Evolutionary conservation across 164 flowering plant genomes (phyloP).

Genomic region (Magnolia sinica): DNA sequence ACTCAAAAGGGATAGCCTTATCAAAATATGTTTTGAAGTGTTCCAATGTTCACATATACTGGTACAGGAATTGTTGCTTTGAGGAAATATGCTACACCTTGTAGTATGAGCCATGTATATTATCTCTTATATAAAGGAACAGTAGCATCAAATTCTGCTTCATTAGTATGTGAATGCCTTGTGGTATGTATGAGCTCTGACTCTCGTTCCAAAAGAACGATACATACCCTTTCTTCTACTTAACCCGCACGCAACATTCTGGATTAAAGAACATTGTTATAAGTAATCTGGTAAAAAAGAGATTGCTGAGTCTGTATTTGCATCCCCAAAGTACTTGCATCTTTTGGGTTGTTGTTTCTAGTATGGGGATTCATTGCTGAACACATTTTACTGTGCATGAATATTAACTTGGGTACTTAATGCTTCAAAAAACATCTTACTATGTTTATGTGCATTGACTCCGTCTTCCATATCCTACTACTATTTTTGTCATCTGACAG

Average conservation of each 20-base stretch:
- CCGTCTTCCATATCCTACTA: slow-evolving; percentile 6
- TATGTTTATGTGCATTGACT: background rate
- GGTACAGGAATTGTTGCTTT: too few species aligned
- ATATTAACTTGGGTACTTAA: background rate
- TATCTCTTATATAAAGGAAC: too few species aligned
- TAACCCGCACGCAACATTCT: background rate
- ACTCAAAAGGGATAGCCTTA: too few species aligned
- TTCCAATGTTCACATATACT: too few species aligned
- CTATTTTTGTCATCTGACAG: slow-evolving; percentile 32
- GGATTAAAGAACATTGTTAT: background rate
- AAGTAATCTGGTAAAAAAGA: background rate
- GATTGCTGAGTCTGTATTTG: background rate
- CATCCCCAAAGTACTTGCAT: background rate
- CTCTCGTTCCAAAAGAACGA: too few species aligned
- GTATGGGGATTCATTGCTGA: background rate
- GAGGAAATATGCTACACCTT: too few species aligned
- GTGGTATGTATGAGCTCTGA: too few species aligned
- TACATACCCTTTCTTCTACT: background rate
- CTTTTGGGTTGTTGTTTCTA: background rate
- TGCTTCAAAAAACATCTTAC: background rate
- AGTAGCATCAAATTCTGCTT: too few species aligned
- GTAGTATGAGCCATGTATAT: too few species aligned
- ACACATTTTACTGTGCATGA: background rate
- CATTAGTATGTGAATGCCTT: too few species aligned
- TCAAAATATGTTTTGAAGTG: too few species aligned